A percentile compares a stretch with the other conserved stretches of the same genome.
Evolutionary conservation across 345 rosid genomes (phyloP).

Genomic region (Corchorus olitorius): DNA sequence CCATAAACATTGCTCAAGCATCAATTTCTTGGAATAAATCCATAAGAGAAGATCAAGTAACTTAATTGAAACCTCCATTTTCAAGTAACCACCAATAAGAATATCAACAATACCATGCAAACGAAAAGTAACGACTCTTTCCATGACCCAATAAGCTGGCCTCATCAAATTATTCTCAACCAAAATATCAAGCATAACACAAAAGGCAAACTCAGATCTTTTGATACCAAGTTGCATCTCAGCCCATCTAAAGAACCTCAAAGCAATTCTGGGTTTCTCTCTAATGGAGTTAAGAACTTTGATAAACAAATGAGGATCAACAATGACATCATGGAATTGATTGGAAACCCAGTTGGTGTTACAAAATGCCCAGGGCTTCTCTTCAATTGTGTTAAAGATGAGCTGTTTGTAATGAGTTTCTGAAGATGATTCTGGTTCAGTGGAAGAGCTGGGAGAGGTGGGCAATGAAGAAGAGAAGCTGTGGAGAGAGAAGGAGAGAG

Average conservation of each 20-base stretch:
- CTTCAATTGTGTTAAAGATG: constrained; percentile 42
- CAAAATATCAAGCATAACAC: constrained; percentile 56
- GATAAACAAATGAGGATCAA: constrained; percentile 52
- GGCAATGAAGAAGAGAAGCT: constrained; percentile 3
- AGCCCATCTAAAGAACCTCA: constrained; percentile 58
- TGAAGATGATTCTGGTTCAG: neutral
- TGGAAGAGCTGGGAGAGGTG: neutral
- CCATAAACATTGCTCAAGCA: constrained; percentile 53
- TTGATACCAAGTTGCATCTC: constrained; percentile 50
- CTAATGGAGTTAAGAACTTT: constrained; percentile 50
- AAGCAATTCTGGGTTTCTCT: constrained; percentile 54
- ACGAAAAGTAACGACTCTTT: constrained; percentile 39
- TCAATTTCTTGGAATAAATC: constrained; percentile 51
- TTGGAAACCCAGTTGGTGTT: constrained; percentile 46
- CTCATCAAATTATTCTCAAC: constrained; percentile 47
- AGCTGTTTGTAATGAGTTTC: constrained; percentile 51
- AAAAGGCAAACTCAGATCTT: constrained; percentile 42
- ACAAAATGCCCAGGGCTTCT: constrained; percentile 40
- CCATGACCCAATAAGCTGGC: constrained; percentile 58
- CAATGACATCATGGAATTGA: constrained; percentile 42
- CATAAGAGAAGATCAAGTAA: constrained; percentile 59
- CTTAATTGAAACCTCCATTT: constrained; percentile 33
- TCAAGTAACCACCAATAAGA: constrained; percentile 39
- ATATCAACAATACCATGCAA: constrained; percentile 59
- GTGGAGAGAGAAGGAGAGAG: constrained; percentile 30